phyloP scores from a whole-genome alignment of 2,329 filamentous ascomycete genomes.

The Aspergillus floridensis region DNA sequence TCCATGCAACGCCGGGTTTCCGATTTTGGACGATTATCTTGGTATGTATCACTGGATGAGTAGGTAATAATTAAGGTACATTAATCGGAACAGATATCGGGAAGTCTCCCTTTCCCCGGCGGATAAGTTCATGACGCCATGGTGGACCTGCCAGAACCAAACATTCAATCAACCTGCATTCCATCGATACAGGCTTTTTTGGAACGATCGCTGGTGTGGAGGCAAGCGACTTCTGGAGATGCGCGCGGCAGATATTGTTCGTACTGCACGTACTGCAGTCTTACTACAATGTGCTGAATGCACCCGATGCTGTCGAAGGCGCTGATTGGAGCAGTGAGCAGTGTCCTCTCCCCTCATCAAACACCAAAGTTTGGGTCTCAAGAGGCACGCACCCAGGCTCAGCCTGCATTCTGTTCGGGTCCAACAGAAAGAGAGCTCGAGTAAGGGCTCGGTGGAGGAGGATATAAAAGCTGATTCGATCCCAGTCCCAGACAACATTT shows the following conservation, averaged over 20 bases:
- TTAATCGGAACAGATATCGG: background rate
- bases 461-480: constrained; percentile 6
- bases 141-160: constrained; percentile 17
- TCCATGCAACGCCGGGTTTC: background rate
- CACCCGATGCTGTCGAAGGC: background rate
- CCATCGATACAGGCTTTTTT: background rate
- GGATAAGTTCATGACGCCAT: constrained; percentile 22
- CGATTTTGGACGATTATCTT: background rate
- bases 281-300: background rate
- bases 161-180: constrained; percentile 3
- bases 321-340: background rate
- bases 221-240: background rate
- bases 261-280: no score
- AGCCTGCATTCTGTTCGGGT: background rate
- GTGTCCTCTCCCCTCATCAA: background rate
- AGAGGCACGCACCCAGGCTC: constrained; percentile 6
- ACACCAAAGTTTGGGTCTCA: constrained; percentile 6
- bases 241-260: background rate
- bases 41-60: no score
- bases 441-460: background rate
- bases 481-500: constrained; percentile 5
- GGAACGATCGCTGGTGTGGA: constrained; percentile 3
- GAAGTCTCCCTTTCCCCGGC: background rate
- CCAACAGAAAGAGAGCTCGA: background rate
- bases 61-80: background rate